Conservation (phyloP, 768 basidiomycete genomes). For the Kwoniella sp. region DNA sequence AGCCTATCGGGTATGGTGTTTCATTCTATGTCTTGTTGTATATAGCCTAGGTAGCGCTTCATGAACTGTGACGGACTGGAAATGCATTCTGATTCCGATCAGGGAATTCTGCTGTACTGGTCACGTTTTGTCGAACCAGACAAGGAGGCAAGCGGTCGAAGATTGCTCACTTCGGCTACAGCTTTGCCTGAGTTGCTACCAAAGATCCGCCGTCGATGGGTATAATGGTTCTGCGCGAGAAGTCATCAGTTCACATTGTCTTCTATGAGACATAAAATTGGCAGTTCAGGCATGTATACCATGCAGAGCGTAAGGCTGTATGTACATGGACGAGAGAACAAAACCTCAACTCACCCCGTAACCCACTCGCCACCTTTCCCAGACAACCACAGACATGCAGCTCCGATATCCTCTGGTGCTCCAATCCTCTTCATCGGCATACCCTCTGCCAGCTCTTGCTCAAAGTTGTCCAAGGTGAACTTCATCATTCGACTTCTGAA, state of each 20-base stretch:
- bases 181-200: conserved; percentile 52
- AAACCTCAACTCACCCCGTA: conserved; percentile 58
- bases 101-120: too few relatives aligned
- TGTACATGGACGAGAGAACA: background rate
- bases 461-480: conserved; percentile 60
- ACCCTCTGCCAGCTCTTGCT: conserved; percentile 58
- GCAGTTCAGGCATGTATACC: too few relatives aligned
- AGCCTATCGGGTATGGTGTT: too few relatives aligned
- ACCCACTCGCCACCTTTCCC: conserved; percentile 66
- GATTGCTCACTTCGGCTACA: conserved; percentile 25
- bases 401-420: conserved; percentile 67
- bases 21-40: too few relatives aligned
- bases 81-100: too few relatives aligned
- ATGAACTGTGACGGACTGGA: too few relatives aligned
- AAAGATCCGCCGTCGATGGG: conserved; percentile 66
- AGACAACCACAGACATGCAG: conserved; percentile 66
- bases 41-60: too few relatives aligned
- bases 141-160: too few relatives aligned
- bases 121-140: too few relatives aligned
- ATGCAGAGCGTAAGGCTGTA: too few relatives aligned
- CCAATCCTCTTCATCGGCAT: conserved; percentile 65
- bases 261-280: too few relatives aligned
- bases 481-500: conserved; percentile 62
- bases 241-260: background rate
- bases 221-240: conserved; percentile 60